Evolutionary conservation across 441 rosid species (phyloP), one percentile per base, ranked within the genome.

Genomic region (Mallotus repandus): DNA sequence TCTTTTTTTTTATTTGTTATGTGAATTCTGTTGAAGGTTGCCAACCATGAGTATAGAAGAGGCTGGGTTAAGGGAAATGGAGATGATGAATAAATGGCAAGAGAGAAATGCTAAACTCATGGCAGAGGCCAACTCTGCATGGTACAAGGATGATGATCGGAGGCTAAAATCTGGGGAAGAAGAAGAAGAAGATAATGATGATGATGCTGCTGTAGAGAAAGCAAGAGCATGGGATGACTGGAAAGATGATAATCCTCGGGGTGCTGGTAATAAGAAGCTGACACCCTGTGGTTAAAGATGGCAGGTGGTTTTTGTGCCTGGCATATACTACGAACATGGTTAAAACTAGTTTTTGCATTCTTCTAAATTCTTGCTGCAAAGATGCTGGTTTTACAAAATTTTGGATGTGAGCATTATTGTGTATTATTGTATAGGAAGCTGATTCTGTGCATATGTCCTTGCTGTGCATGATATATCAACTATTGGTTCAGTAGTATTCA

Each of bases 21-120:
- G 32, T 16, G 21, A 68, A 76, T 46, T 68, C 4, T 18, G 7
- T 60, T 56, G 46, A 78, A 91, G 99, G 91, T 81, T 93, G 92
- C 99, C 99, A 32, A 96, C 98, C 38, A 92, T 93, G 97, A 90
- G 99, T 76, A 93, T 96, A 66, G 99, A 96, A 81, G 99, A 92
- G 83, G 98, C 99, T 67, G 98, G 99, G 46, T 74, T 93, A 66
- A 88, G 63, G 81, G 98, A 96, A 86, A 91, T 90, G 99, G 85
- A 86, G 68, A 91, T 91, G 29, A 93, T 93, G 99, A 89, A 93
- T 60, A 87, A 85, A 45, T 93, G 93, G 90, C 96, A 96, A 86
- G 98, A 93, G 79, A 88, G 81, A 77, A 96, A 87, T 63, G 83
- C 73, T 38, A 84, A 91, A 69, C 80, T 89, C 79, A 83, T 91